Conservation (phyloP, 2,329 filamentous ascomycete genomes). For the Trichophyton rubrum region DNA sequence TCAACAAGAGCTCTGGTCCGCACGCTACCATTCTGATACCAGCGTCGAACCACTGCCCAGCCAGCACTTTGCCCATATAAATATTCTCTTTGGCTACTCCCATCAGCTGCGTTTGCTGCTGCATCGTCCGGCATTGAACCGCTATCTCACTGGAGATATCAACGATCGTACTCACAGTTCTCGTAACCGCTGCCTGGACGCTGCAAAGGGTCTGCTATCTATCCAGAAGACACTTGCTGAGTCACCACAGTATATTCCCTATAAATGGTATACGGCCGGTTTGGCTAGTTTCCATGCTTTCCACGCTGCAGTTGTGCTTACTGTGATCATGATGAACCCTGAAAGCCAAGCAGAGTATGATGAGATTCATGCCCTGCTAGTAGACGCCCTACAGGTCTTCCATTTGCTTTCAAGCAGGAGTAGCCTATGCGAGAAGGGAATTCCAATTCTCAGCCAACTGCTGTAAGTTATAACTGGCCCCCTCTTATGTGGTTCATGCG, state of each 20-base stretch:
- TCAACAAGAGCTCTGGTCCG: constrained; percentile 22
- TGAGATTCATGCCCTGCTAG: constrained; percentile 20
- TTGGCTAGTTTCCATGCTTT: constrained; percentile 32
- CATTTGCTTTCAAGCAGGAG: constrained; percentile 24
- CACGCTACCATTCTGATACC: constrained; percentile 20
- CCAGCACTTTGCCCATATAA: constrained; percentile 29
- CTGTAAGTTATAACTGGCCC: constrained; percentile 16
- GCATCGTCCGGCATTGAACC: constrained; percentile 24
- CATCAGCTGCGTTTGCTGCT: constrained; percentile 29
- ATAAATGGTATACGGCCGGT: constrained; percentile 31
- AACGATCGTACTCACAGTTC: constrained; percentile 20
- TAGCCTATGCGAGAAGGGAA: constrained; percentile 27
- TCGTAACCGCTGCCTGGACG: constrained; percentile 23
- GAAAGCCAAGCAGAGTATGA: constrained; percentile 21
- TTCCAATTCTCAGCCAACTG: constrained; percentile 24
- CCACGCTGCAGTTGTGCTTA: constrained; percentile 27
- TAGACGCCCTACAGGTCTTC: constrained; percentile 23
- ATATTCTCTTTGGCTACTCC: constrained; percentile 30
- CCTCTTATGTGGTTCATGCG: background rate
- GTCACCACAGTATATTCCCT: constrained; percentile 22
- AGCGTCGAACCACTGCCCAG: constrained; percentile 18
- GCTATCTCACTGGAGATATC: constrained; percentile 23
- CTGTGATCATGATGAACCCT: constrained; percentile 20
- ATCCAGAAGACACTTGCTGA: constrained; percentile 25
- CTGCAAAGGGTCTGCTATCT: constrained; percentile 23